These are phyloP conservation scores for Trametes gibbosa DNA, from an alignment of 768 basidiomycete species.

Conservation along the genomic window DNA sequence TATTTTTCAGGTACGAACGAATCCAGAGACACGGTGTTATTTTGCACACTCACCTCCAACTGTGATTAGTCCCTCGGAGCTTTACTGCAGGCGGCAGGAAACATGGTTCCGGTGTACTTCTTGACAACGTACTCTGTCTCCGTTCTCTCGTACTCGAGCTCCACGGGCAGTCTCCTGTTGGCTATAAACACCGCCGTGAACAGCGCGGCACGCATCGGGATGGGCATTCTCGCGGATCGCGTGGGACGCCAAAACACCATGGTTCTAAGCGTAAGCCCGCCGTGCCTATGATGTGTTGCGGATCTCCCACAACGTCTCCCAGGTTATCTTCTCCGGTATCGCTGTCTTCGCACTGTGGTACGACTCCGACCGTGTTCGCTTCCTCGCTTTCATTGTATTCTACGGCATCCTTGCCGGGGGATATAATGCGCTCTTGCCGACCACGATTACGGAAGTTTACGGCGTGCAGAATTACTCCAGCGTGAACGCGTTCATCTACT, in stretches of 20 bases:
- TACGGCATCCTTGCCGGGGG: constrained; percentile 45
- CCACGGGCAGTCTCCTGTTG: constrained; percentile 38
- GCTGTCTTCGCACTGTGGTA: constrained; percentile 44
- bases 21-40: not conserved
- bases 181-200: constrained; percentile 44
- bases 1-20: constrained; percentile 35
- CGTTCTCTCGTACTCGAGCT: constrained; percentile 37
- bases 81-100: constrained; percentile 44
- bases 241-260: constrained; percentile 46
- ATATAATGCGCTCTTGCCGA: constrained; percentile 44
- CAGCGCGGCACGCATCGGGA: constrained; percentile 38
- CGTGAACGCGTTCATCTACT: constrained; percentile 42
- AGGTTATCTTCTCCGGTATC: constrained; percentile 40
- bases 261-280: constrained; percentile 33
- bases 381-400: constrained; percentile 39
- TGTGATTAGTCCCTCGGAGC: constrained; percentile 35
- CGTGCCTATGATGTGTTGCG: not conserved
- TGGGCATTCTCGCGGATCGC: constrained; percentile 42
- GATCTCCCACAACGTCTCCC: not conserved
- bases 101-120: constrained; percentile 44
- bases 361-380: constrained; percentile 36
- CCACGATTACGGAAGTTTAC: constrained; percentile 43
- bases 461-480: constrained; percentile 42
- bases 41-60: not conserved
- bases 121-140: constrained; percentile 41